phyloP scores from a whole-genome alignment of 2,329 filamentous ascomycete genomes.

The Thielaviopsis euricoi region DNA sequence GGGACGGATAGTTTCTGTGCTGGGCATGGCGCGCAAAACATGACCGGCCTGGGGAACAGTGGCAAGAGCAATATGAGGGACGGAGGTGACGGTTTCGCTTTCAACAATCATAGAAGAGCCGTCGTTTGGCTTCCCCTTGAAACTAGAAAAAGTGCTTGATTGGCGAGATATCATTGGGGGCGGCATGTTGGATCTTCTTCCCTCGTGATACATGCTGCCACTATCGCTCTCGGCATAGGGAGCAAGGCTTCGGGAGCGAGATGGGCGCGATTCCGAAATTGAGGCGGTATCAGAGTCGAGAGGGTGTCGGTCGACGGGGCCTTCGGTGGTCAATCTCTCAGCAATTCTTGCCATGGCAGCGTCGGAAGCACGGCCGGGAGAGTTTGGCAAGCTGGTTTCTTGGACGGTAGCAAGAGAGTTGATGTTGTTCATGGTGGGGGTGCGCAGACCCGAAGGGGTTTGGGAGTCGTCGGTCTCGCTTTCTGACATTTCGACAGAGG shows the following conservation, averaged over 20 bases:
- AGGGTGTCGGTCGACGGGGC: not conserved
- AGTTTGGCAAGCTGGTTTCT: slow-evolving; percentile 65
- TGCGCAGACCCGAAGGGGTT: slow-evolving; percentile 35
- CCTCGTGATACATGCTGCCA: slow-evolving; percentile 31
- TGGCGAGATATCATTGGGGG: slow-evolving; percentile 44
- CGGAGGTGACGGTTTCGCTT: slow-evolving; percentile 84
- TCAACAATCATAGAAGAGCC: slow-evolving; percentile 91
- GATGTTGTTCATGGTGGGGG: slow-evolving; percentile 38
- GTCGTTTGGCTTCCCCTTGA: slow-evolving; percentile 57
- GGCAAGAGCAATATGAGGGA: slow-evolving; percentile 67
- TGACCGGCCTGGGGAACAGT: slow-evolving; percentile 35
- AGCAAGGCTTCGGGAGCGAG: slow-evolving; percentile 1
- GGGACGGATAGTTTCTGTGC: slow-evolving; percentile 88
- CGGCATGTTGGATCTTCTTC: slow-evolving; percentile 27
- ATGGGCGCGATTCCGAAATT: not conserved
- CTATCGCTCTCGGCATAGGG: slow-evolving; percentile 42
- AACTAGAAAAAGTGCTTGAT: slow-evolving; percentile 47
- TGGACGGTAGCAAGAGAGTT: slow-evolving; percentile 77
- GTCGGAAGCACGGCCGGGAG: slow-evolving; percentile 35
- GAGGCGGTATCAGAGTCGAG: slow-evolving; percentile 7
- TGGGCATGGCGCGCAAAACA: slow-evolving; percentile 71
- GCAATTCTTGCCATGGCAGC: slow-evolving; percentile 33
- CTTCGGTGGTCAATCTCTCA: slow-evolving; percentile 25
- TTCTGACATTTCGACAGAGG: slow-evolving; percentile 23
- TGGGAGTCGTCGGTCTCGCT: slow-evolving; percentile 36